Conservation (phyloP, 805 yeast species). For the Teunomyces funiuensis region DNA sequence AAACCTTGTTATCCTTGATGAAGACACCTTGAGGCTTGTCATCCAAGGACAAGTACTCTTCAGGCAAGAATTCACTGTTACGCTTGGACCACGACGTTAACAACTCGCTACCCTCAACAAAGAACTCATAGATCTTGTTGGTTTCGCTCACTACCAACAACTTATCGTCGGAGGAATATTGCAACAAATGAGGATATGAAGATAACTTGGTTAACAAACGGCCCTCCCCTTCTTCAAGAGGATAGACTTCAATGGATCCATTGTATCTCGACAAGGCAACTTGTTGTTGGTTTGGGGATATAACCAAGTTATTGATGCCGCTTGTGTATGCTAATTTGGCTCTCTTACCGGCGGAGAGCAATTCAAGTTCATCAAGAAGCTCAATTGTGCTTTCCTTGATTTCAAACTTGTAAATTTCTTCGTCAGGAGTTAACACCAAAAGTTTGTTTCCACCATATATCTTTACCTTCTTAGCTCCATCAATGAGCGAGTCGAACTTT, state of each 20-base stretch:
- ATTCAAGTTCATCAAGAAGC: conserved; percentile 45
- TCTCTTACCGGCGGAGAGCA: conserved; percentile 13
- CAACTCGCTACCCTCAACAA: conserved; percentile 31
- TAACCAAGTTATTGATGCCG: conserved; percentile 52
- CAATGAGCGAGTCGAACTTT: conserved; percentile 36
- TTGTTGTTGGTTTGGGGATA: conserved; percentile 43
- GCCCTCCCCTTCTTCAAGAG: conserved; percentile 25
- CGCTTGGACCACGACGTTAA: conserved; percentile 77
- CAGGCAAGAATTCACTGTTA: conserved; percentile 75
- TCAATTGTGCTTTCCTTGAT: conserved; percentile 25
- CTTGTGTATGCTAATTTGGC: conserved; percentile 46
- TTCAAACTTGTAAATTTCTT: conserved; percentile 51
- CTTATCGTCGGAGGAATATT: conserved; percentile 51
- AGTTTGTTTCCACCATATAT: conserved; percentile 49
- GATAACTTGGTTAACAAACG: conserved; percentile 58
- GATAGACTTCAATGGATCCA: conserved; percentile 60
- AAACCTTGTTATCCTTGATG: conserved; percentile 50
- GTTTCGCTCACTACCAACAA: conserved; percentile 70
- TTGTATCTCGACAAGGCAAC: conserved; percentile 62
- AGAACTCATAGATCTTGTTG: conserved; percentile 72
- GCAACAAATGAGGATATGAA: conserved; percentile 58
- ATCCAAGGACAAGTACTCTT: conserved; percentile 51
- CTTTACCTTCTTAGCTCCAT: conserved; percentile 57
- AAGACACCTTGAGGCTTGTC: conserved; percentile 78
- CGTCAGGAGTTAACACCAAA: conserved; percentile 57